Evolutionary conservation across 2,329 filamentous ascomycete genomes (phyloP), one percentile per base, ranked within the genome.

Genomic region (Fonsecaea pedrosoi): DNA sequence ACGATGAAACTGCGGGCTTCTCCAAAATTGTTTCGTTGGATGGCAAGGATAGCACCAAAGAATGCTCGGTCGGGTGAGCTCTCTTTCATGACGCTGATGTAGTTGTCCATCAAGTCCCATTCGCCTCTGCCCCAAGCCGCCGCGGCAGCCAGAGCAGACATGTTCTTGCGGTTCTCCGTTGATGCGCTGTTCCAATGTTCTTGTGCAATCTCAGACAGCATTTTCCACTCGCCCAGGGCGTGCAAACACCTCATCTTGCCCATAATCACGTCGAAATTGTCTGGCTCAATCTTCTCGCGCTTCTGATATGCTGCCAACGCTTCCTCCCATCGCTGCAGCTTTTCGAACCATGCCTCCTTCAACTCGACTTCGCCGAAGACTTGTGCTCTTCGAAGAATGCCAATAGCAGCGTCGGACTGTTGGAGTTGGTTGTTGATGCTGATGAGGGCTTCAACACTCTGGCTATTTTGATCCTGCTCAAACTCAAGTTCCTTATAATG

Each of bases 401-500:
- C 95, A 73, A 99, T 98, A 50, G 95, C 96, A 37, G 95, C 96
- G 79, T 99, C 95, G 7, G 95, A 97, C 78, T 99, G 95, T 77
- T 99, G 95, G 6, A 99, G 86, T 77, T 99, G 94, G 76, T 99
- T 99, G 81, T 99, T 99, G 82, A 99, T 99, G 70, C 94, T 95
- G 74, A 99, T 99, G 67, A 99, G 83, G 7, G 96, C 96, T 79
- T 99, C 95, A 0, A 99, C 95, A 2, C 94, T 94, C 65, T 91
- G 92, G 18, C 93, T 92, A 77, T 94, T 98, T 77, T 98, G 95
- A 77, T 99, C 96, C 72, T 97, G 94, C 66, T 98, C 87, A 77
- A 99, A 99, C 76, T 99, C 96, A 0, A 99, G 84, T 78, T 99
- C 95, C 77, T 99, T 99, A 82, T 99, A 99, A 76, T 99, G 95